These are phyloP conservation scores for Uncinocarpus reesii DNA, from an alignment of 2,329 filamentous ascomycete genomes.

Conservation along the genomic window DNA sequence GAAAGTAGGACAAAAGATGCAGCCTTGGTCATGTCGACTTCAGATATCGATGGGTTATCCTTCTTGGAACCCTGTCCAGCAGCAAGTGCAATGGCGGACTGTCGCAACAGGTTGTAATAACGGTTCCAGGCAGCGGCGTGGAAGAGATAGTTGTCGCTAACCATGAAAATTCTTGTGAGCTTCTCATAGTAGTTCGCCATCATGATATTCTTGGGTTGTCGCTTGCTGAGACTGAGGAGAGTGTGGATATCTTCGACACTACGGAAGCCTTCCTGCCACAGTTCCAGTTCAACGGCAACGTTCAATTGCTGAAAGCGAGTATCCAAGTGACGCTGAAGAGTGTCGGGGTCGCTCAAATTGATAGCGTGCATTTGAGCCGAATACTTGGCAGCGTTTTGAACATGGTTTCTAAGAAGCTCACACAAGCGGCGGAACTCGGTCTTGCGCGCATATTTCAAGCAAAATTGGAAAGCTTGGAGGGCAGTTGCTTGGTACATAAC, in stretches of 20 bases:
- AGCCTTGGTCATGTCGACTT: conserved; percentile 83
- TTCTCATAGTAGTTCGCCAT: conserved; percentile 99
- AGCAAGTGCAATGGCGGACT: conserved; percentile 73
- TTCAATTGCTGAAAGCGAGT: conserved; percentile 98
- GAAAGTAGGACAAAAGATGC: conserved; percentile 93
- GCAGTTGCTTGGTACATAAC: conserved; percentile 97
- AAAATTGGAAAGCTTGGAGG: conserved; percentile 97
- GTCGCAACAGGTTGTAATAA: conserved; percentile 92
- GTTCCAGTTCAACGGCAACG: conserved; percentile 90
- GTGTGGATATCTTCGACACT: conserved; percentile 99
- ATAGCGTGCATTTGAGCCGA: conserved; percentile 98
- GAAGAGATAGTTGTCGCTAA: conserved; percentile 99
- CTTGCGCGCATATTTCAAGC: conserved; percentile 95
- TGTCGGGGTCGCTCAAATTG: conserved; percentile 95
- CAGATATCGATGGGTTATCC: conserved; percentile 81
- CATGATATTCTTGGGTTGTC: conserved; percentile 96
- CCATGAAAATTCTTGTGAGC: conserved; percentile 93
- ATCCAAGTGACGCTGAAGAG: conserved; percentile 90
- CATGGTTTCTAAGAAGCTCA: conserved; percentile 94
- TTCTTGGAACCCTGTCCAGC: conserved; percentile 82
- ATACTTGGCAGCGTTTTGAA: conserved; percentile 98
- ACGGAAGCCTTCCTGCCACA: conserved; percentile 99
- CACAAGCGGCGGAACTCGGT: conserved; percentile 98
- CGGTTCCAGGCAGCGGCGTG: conserved; percentile 95
- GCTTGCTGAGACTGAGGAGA: conserved; percentile 92